Evolutionary conservation across 148 eudicot species (phyloP).

Genomic region (Chenopodium berlandieri): DNA sequence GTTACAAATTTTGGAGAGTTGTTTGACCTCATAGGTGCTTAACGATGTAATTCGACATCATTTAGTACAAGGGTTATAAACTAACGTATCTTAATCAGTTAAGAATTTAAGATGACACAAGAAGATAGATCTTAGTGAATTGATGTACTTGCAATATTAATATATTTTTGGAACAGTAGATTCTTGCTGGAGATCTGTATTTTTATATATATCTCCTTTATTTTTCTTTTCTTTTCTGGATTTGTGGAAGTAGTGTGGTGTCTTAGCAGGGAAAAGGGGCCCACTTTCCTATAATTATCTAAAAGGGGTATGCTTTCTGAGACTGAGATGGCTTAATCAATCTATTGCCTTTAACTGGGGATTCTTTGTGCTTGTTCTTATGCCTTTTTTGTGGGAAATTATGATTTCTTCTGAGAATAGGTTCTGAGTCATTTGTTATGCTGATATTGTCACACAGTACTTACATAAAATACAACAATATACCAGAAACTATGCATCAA

Average conservation of each 20-base stretch:
- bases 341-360: background rate
- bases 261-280: background rate
- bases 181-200: background rate
- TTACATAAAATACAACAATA: background rate
- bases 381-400: background rate
- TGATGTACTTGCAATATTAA: background rate
- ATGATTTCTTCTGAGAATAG: background rate
- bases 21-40: background rate
- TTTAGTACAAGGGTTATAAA: background rate
- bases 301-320: background rate
- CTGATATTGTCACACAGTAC: background rate
- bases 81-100: constrained; percentile 3
- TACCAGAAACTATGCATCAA: background rate
- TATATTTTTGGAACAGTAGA: too few species aligned
- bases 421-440: background rate
- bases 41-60: background rate
- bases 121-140: background rate
- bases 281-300: background rate
- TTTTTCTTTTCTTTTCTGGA: background rate
- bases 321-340: background rate
- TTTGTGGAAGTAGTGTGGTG: background rate
- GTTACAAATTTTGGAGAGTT: background rate
- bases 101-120: background rate
- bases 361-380: background rate
- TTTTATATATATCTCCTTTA: constrained; percentile 4